phyloP scores from a whole-genome alignment of 2,329 filamentous ascomycete genomes.

The Verticillium nubilum region DNA sequence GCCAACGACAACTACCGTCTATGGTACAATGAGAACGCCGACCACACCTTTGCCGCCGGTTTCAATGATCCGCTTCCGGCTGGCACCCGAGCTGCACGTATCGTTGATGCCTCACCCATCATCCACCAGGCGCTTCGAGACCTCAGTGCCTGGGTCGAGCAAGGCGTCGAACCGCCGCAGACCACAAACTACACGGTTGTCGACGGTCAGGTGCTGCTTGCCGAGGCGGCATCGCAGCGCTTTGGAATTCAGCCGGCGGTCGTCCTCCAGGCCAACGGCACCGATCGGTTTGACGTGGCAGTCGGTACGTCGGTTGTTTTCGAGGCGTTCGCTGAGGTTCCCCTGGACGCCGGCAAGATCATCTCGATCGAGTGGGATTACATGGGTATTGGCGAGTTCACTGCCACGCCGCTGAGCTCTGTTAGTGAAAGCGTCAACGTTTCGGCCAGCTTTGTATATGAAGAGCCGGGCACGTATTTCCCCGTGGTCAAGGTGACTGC shows the following conservation, averaged over 20 bases:
- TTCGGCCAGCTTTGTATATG: not conserved
- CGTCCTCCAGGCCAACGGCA: not conserved
- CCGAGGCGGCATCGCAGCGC: conserved; percentile 5
- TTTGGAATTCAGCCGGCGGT: conserved; percentile 14
- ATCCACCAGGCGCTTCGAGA: conserved; percentile 14
- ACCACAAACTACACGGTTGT: conserved; percentile 9
- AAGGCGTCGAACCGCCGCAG: conserved; percentile 3
- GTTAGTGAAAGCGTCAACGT: not conserved
- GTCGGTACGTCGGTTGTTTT: conserved; percentile 6
- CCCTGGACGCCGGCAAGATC: conserved; percentile 8
- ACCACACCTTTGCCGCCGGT: conserved; percentile 10
- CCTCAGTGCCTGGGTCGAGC: conserved; percentile 14
- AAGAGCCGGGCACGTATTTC: not conserved
- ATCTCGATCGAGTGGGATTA: conserved; percentile 13
- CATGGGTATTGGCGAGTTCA: not conserved
- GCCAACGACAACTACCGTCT: conserved; percentile 14
- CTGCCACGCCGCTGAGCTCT: not conserved
- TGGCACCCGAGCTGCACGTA: not conserved
- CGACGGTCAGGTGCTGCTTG: conserved; percentile 10
- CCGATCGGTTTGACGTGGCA: not conserved
- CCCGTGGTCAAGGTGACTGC: not conserved
- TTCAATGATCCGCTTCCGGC: not conserved
- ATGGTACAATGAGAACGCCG: conserved; percentile 13
- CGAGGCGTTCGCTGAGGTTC: not conserved
- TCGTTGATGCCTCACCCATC: not conserved